Percentiles rank a stretch among this genome's conserved stretches.
Conservation (phyloP, 345 rosid genomes). For the Ricinus communis region DNA sequence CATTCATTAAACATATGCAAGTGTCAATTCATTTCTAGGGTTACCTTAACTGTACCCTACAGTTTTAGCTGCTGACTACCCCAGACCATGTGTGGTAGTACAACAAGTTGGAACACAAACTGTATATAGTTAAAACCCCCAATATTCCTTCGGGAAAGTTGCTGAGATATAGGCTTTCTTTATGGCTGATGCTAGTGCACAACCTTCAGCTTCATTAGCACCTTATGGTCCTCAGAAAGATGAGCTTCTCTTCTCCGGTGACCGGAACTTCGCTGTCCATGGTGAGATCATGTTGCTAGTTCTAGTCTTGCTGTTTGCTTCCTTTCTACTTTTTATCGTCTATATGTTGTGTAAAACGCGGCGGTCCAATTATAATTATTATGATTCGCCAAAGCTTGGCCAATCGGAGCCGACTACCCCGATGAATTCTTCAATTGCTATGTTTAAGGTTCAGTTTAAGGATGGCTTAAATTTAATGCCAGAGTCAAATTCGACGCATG, state of each 20-base stretch:
- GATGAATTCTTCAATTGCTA: neutral
- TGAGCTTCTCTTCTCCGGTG: constrained; percentile 33
- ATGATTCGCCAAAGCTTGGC: neutral
- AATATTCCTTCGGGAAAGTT: neutral
- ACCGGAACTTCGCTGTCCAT: constrained; percentile 42
- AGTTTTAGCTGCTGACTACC: neutral
- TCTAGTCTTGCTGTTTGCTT: constrained; percentile 34
- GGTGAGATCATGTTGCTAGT: constrained; percentile 53
- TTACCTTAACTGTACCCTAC: neutral
- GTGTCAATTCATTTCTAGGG: too few relatives aligned
- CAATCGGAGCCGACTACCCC: constrained; percentile 6
- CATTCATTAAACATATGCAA: too few relatives aligned
- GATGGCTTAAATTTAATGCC: neutral
- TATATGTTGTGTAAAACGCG: constrained; percentile 20
- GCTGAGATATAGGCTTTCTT: neutral
- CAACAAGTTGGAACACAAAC: too few relatives aligned
- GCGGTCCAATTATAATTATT: neutral
- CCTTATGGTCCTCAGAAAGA: constrained; percentile 15
- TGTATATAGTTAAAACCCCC: too few relatives aligned
- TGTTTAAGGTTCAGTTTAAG: neutral
- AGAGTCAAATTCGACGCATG: too few relatives aligned
- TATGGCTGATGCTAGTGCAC: neutral
- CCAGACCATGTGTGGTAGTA: neutral
- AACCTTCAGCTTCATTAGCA: neutral
- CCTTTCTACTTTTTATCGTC: constrained; percentile 28